phyloP scores from a whole-genome alignment of 2,329 filamentous ascomycete genomes.

The Setomelanomma holmii region DNA sequence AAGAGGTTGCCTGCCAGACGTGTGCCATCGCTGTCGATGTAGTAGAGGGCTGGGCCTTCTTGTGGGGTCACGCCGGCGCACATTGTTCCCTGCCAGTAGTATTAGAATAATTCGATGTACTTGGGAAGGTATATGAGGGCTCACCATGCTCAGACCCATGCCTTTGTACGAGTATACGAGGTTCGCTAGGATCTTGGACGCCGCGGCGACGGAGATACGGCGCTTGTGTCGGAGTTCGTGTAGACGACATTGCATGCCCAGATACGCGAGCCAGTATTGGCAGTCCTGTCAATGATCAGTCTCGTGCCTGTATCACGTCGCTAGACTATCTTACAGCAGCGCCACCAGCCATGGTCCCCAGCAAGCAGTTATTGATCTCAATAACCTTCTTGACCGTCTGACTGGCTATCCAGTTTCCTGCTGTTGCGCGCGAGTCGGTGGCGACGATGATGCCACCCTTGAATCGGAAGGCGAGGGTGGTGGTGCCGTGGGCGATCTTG shows the following conservation, averaged over 20 bases:
- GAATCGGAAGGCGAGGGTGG: slow-evolving; percentile 96
- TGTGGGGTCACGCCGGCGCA: slow-evolving; percentile 94
- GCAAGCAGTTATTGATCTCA: slow-evolving; percentile 91
- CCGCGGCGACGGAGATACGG: slow-evolving; percentile 95
- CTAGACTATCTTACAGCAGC: slow-evolving; percentile 70
- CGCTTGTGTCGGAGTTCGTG: slow-evolving; percentile 99
- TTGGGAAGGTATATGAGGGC: neutral
- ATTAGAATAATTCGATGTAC: slow-evolving; percentile 8
- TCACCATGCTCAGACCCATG: slow-evolving; percentile 91
- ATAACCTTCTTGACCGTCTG: slow-evolving; percentile 99
- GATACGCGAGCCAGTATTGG: slow-evolving; percentile 99
- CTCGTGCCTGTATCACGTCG: no score
- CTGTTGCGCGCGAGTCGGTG: slow-evolving; percentile 95
- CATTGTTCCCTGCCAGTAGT: slow-evolving; percentile 76
- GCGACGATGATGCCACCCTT: slow-evolving; percentile 98
- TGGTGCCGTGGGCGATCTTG: slow-evolving; percentile 99
- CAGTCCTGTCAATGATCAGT: slow-evolving; percentile 69
- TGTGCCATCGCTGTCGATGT: slow-evolving; percentile 97
- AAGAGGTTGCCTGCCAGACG: slow-evolving; percentile 93
- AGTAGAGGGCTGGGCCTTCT: slow-evolving; percentile 97
- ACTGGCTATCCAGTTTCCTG: slow-evolving; percentile 98
- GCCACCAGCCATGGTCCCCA: slow-evolving; percentile 98
- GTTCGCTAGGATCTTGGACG: slow-evolving; percentile 98
- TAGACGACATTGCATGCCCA: slow-evolving; percentile 98
- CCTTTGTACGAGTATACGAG: slow-evolving; percentile 98